Evolutionary conservation across 495 filamentous ascomycete genomes (phyloP).

Genomic region (Letharia lupina): DNA sequence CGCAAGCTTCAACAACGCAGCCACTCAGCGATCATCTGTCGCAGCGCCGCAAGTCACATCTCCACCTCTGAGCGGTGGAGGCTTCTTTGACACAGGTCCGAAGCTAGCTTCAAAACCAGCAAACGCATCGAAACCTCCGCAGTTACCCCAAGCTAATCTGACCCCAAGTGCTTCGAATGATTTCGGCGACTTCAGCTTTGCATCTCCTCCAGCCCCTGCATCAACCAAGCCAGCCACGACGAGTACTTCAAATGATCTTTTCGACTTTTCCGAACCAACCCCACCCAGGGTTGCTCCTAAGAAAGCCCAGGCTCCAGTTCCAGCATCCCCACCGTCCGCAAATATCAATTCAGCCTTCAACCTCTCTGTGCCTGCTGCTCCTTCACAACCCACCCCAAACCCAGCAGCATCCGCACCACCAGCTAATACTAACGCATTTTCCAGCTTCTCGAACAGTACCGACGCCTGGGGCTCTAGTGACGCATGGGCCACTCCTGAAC

Average conservation of each 20-base stretch:
- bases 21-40: slow-evolving; percentile 44
- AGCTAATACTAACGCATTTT: slow-evolving; percentile 28
- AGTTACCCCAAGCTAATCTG: slow-evolving; percentile 32
- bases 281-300: slow-evolving; percentile 39
- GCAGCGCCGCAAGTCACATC: slow-evolving; percentile 45
- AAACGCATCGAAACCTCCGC: slow-evolving; percentile 36
- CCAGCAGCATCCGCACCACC: slow-evolving; percentile 37
- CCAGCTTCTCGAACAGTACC: slow-evolving; percentile 36
- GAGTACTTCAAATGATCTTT: slow-evolving; percentile 56
- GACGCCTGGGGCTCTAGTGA: slow-evolving; percentile 44
- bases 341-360: slow-evolving; percentile 66
- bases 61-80: slow-evolving; percentile 50
- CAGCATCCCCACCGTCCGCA: slow-evolving; percentile 34
- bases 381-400: slow-evolving; percentile 39
- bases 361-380: slow-evolving; percentile 49
- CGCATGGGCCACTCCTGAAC: slow-evolving; percentile 44
- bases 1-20: slow-evolving; percentile 51
- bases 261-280: slow-evolving; percentile 63
- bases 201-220: slow-evolving; percentile 36
- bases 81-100: slow-evolving; percentile 68
- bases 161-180: slow-evolving; percentile 39
- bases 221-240: slow-evolving; percentile 37
- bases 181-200: slow-evolving; percentile 47
- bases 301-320: slow-evolving; percentile 37
- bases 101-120: slow-evolving; percentile 43